phyloP scores from a whole-genome alignment of 208 protist species.

The Leishmania tarentolae region DNA sequence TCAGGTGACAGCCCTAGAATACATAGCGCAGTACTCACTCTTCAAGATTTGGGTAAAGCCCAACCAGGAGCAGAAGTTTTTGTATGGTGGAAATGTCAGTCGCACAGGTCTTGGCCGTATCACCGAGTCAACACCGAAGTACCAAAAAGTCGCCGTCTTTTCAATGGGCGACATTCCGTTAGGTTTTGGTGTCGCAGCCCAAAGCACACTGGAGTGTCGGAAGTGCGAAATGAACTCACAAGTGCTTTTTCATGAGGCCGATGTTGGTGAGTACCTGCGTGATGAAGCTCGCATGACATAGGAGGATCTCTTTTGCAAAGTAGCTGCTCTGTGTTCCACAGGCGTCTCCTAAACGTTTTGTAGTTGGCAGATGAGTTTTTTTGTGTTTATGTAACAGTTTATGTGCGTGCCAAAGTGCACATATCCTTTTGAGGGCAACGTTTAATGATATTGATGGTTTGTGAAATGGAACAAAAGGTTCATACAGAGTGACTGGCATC shows the following conservation, averaged over 20 bases:
- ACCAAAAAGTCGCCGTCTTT: conserved; percentile 97
- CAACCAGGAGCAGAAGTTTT: conserved; percentile 98
- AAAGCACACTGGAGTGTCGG: conserved; percentile 96
- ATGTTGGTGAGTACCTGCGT: conserved; percentile 98
- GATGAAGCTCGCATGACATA: conserved; percentile 95
- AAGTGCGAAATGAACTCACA: conserved; percentile 96
- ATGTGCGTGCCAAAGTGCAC: background rate
- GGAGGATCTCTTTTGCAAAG: background rate
- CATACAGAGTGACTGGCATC: background rate
- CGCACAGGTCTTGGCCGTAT: conserved; percentile 98
- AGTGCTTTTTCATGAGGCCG: conserved; percentile 97
- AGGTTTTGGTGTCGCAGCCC: conserved; percentile 97
- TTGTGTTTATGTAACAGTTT: background rate
- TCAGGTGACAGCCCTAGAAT: conserved; percentile 89
- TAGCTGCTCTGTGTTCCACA: background rate
- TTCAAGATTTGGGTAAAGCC: conserved; percentile 99
- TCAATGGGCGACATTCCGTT: conserved; percentile 97
- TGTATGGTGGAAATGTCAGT: conserved; percentile 99
- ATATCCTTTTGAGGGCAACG: background rate
- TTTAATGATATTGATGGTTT: conserved; percentile 6
- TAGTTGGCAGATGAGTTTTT: background rate
- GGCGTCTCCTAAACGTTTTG: background rate
- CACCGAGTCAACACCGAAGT: conserved; percentile 97
- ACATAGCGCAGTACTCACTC: conserved; percentile 92
- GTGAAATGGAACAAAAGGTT: background rate